Base-by-base conservation (phyloP, 1,284 basidiomycete species). In the Cryptococcus sp. region DNA sequence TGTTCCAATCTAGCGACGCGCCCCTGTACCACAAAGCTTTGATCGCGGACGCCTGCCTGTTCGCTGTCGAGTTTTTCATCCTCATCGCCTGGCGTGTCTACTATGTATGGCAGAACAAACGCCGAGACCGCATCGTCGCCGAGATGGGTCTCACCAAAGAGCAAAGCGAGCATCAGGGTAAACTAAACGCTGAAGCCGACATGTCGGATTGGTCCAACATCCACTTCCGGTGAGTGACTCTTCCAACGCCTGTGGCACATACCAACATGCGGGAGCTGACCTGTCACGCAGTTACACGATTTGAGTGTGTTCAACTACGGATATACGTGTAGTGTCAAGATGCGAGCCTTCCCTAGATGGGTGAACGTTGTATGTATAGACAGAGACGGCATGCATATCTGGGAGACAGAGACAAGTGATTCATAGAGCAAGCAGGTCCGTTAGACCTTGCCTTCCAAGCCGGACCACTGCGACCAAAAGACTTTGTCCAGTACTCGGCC, bases 201-300 rank as follows among this genome's bases (percentile, higher is more conserved):
- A 56, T 58, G 54, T 38, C 54, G 23, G 54, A 56, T 31, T 56
- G 54, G 54, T n/a, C 47, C 8, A 62, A 62, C 41, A 50, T 62
- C 11, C 57, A 59, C 39, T 62, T 62, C 53, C 51, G 60, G 4
- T 62, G 47, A 27, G 47, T 48, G 8, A 22, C 6, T 22, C 5
- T 10, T 35, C 13, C 2, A 13, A 8, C 31, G 31, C 2, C 31
- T 35, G 8, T 13, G 31, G 31, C 10, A 10, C 4, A 35, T 8
- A 5, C 31, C 8, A 8, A 35, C 13, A 13, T 2, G 31, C 31
- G 31, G 31, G 31, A 35, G 31, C 31, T 35, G 31, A 35, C 31
- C 31, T 2, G 10, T 10, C 31, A 35, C 31, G 31, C 10, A 35
- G 31, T 2, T 35, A 35, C 31, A 35, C 31, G 31, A 35, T 35